Percentiles rank a stretch among this genome's conserved stretches.
These are phyloP conservation scores for Olyra latifolia DNA, from an alignment of 176 grass and related monocot species.

Conservation along the genomic window DNA sequence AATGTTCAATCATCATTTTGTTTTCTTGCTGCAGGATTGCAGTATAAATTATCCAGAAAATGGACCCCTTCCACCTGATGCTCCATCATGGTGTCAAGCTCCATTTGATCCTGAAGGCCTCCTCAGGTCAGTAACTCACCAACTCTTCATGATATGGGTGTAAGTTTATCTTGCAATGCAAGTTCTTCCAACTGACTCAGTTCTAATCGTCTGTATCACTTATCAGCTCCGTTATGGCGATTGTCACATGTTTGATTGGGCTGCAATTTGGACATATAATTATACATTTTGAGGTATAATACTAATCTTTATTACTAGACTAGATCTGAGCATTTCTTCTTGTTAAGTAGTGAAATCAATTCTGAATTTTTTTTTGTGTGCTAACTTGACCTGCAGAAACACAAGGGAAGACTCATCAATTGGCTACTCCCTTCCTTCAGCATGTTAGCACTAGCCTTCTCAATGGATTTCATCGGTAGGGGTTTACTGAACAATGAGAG, in stretches of 20 bases:
- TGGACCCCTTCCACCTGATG: conserved; percentile 41
- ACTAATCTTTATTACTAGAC: not conserved
- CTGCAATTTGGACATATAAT: conserved; percentile 78
- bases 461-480: conserved; percentile 62
- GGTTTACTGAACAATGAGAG: not conserved
- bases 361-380: not conserved
- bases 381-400: conserved; percentile 49
- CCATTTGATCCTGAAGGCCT: conserved; percentile 72
- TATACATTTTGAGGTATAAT: conserved; percentile 64
- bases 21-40: conserved; percentile 26
- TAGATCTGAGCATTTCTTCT: not conserved
- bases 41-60: conserved; percentile 40
- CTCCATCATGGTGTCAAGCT: conserved; percentile 65
- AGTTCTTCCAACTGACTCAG: not conserved
- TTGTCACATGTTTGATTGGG: conserved; percentile 81
- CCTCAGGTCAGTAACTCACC: conserved; percentile 45
- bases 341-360: not conserved
- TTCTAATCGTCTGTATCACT: not conserved
- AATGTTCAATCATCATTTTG: not conserved
- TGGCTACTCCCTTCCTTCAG: conserved; percentile 59
- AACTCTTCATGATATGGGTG: not conserved
- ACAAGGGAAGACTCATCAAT: conserved; percentile 50
- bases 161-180: conserved; percentile 9
- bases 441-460: conserved; percentile 55
- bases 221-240: conserved; percentile 67